Evolutionary conservation across 257 asterid species (phyloP), one percentile per base, ranked within the genome.

Genomic region (Nicotiana tomentosiformis): DNA sequence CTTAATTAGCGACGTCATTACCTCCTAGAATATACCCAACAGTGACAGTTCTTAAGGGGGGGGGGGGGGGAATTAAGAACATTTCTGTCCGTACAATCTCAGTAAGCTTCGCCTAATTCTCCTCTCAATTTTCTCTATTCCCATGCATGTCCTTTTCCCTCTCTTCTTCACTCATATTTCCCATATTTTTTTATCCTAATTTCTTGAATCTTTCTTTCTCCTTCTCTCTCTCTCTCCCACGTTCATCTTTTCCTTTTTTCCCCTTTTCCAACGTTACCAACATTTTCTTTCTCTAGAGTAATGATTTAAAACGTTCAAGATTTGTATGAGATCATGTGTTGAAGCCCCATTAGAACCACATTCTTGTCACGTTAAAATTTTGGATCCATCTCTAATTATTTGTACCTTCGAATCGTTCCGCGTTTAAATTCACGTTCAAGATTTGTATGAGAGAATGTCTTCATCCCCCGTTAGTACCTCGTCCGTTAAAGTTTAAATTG

Each of bases 131-230:
- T 20, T 30, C 39, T 49, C 79, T 62, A 57, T 35, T 60, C 56
- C 60, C 77, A 81, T 81, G 83, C 83, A 80, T 64, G 51, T 55
- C 83, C 20, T 46, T 51, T 68, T 43, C 37, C 53, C 46, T 57
- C 81, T 77, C 81, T 69, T 61, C 81, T 77, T 61, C 66, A 61
- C 81, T 37, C 81, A 76, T 35, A 51, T 76, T 76, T 51, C 39
- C 66, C 81, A n/a, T 58, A 1, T 77, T 39, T 37, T 69, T 43
- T 43, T 8, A 43, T 43, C 12, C 51, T 8, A 43, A 9, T 43
- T 43, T 43, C 51, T 43, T 43, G 12, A 43, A 43, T 43, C 51
- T 43, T 43, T 43, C 51, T 43, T 43, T 43, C 51, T 43, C 51
- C 51, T 9, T 9, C 51, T 43, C 57, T 67, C 72, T 66, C 77